Conservation (phyloP, 345 rosid genomes). For the Passiflora organensis region DNA sequence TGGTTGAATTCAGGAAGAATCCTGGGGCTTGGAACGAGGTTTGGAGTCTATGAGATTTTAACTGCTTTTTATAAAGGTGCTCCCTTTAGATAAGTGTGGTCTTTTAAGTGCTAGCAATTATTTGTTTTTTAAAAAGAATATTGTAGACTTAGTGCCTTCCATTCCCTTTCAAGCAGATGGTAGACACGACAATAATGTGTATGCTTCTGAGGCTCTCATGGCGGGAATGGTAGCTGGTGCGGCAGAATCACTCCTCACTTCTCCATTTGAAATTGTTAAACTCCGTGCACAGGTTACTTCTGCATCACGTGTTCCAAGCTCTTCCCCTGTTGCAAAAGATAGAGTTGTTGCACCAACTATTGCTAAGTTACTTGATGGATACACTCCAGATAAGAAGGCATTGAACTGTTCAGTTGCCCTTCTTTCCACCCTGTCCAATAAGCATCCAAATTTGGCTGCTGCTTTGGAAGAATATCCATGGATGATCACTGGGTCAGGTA, state of each 20-base stretch:
- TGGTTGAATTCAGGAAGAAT: conserved; percentile 62
- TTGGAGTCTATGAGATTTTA: conserved; percentile 74
- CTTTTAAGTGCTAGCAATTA: not conserved
- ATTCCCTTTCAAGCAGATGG: conserved; percentile 53
- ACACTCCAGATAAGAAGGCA: conserved; percentile 56
- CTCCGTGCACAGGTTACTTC: conserved; percentile 71
- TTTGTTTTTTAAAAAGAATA: not conserved
- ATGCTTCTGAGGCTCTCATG: conserved; percentile 64
- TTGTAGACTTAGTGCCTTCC: conserved; percentile 1
- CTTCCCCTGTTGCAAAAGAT: conserved; percentile 27
- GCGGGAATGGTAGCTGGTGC: conserved; percentile 83
- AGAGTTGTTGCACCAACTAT: conserved; percentile 37
- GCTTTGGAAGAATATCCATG: conserved; percentile 78
- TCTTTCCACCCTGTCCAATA: conserved; percentile 62
- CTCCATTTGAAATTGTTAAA: conserved; percentile 83
- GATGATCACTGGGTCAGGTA: conserved; percentile 97
- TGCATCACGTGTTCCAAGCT: conserved; percentile 48
- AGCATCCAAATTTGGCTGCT: conserved; percentile 55
- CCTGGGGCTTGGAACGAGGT: conserved; percentile 66
- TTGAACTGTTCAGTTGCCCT: conserved; percentile 57
- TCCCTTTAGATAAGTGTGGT: not conserved
- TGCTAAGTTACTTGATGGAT: conserved; percentile 47
- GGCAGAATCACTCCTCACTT: conserved; percentile 55
- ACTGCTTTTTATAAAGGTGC: conserved; percentile 82
- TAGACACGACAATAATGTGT: conserved; percentile 61